These are phyloP conservation scores for Penicillium desertorum DNA, from an alignment of 495 filamentous ascomycete genomes.

Conservation along the genomic window DNA sequence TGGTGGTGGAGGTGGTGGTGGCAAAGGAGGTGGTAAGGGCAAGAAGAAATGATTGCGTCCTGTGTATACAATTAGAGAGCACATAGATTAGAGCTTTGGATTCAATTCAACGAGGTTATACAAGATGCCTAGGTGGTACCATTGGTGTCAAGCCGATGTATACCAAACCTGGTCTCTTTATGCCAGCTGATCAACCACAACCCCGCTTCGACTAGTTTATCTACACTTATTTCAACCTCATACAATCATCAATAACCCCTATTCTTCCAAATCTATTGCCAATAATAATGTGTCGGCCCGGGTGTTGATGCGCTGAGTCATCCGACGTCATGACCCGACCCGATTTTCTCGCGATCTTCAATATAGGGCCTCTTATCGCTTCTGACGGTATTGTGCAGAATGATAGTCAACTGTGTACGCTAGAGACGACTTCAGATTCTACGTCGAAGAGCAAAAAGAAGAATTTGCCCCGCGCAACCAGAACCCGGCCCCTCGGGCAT, in stretches of 20 bases:
- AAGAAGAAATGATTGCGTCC: slow-evolving; percentile 37
- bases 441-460: background rate
- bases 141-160: background rate
- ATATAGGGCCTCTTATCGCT: slow-evolving; percentile 4
- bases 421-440: slow-evolving; percentile 4
- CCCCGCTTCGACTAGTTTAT: background rate
- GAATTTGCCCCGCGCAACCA: background rate
- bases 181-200: background rate
- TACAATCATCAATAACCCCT: background rate
- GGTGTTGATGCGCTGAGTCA: slow-evolving; percentile 25
- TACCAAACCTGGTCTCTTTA: background rate
- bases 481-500: slow-evolving; percentile 18
- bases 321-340: slow-evolving; percentile 31
- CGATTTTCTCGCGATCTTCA: slow-evolving; percentile 14
- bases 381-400: slow-evolving; percentile 14
- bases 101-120: background rate
- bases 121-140: background rate
- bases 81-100: slow-evolving; percentile 15
- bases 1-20: slow-evolving; percentile 39
- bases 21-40: slow-evolving; percentile 41
- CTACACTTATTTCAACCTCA: background rate
- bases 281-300: background rate
- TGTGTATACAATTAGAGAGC: slow-evolving; percentile 9
- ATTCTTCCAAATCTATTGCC: background rate
- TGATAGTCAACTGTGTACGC: slow-evolving; percentile 16